A percentile compares a stretch with the other conserved stretches of the same genome.
Conservation (phyloP, 2,329 filamentous ascomycete genomes). For the Rugonectria rugulosa region DNA sequence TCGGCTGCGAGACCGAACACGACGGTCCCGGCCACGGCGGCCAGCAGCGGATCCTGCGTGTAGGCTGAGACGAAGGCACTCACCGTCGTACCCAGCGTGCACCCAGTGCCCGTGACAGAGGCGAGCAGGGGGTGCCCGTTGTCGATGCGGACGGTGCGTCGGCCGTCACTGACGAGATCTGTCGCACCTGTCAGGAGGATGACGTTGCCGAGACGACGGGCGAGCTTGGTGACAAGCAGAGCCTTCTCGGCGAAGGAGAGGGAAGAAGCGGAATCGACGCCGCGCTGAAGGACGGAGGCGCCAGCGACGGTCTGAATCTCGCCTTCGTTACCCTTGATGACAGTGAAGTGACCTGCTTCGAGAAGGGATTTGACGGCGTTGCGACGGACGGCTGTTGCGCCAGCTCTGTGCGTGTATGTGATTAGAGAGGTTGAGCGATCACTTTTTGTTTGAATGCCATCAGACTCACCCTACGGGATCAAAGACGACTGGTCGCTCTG, state of each 20-base stretch:
- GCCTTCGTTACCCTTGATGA: slow-evolving; percentile 94
- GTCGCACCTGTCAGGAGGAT: slow-evolving; percentile 83
- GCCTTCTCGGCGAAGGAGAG: slow-evolving; percentile 62
- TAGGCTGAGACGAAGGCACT: slow-evolving; percentile 76
- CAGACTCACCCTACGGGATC: slow-evolving; percentile 81
- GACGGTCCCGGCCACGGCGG: slow-evolving; percentile 75
- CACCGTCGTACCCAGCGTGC: slow-evolving; percentile 82
- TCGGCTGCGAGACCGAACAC: slow-evolving; percentile 81
- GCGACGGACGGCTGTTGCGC: slow-evolving; percentile 78
- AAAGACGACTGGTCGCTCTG: slow-evolving; percentile 78
- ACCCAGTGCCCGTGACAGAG: slow-evolving; percentile 81
- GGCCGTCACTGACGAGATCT: slow-evolving; percentile 81
- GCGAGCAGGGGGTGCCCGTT: slow-evolving; percentile 81
- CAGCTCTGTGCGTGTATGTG: slow-evolving; percentile 64
- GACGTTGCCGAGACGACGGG: slow-evolving; percentile 73
- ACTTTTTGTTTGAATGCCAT: not conserved
- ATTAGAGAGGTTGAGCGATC: slow-evolving; percentile 6
- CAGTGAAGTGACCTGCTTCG: slow-evolving; percentile 76
- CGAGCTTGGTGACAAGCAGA: slow-evolving; percentile 70
- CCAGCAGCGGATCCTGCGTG: slow-evolving; percentile 70
- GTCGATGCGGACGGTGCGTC: slow-evolving; percentile 68
- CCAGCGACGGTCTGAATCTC: slow-evolving; percentile 81
- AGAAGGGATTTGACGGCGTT: slow-evolving; percentile 76
- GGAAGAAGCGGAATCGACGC: slow-evolving; percentile 80
- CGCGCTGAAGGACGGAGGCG: slow-evolving; percentile 67